phyloP scores from a whole-genome alignment of 768 basidiomycete species.

The Clavaria fumosa region DNA sequence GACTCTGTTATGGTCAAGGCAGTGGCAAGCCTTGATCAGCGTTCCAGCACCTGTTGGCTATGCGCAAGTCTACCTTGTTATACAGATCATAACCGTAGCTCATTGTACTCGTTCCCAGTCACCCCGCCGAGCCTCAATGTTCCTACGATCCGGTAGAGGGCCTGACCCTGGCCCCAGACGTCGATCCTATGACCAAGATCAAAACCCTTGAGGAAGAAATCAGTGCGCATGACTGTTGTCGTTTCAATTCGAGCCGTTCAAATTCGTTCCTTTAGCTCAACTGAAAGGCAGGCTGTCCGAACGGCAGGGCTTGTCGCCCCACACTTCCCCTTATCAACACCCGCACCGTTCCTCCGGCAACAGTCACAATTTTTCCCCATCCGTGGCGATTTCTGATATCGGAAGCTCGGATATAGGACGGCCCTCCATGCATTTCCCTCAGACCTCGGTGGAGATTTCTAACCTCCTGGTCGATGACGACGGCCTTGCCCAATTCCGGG shows the following conservation, averaged over 20 bases:
- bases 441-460: slow-evolving; percentile 27
- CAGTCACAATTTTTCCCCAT: slow-evolving; percentile 9
- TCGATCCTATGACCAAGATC: slow-evolving; percentile 68
- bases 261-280: slow-evolving; percentile 27
- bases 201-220: slow-evolving; percentile 65
- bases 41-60: slow-evolving; percentile 79
- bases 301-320: slow-evolving; percentile 26
- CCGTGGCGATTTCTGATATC: slow-evolving; percentile 1
- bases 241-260: slow-evolving; percentile 6
- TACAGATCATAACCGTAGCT: no score
- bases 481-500: slow-evolving; percentile 25
- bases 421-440: slow-evolving; percentile 27
- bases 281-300: slow-evolving; percentile 50
- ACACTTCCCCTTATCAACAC: slow-evolving; percentile 24
- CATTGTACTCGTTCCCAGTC: slow-evolving; percentile 29
- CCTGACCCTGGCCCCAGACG: slow-evolving; percentile 56
- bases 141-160: slow-evolving; percentile 81
- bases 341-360: slow-evolving; percentile 10
- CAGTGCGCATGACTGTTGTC: slow-evolving; percentile 24
- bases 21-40: slow-evolving; percentile 69
- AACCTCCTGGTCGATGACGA: slow-evolving; percentile 25
- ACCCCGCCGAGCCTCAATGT: slow-evolving; percentile 76
- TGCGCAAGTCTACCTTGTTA: slow-evolving; percentile 45
- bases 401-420: no score
- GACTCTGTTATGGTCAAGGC: slow-evolving; percentile 25